These are phyloP conservation scores for Ambrosia hybrid DNA, from an alignment of 140 eudicot species.

Conservation along the genomic window DNA sequence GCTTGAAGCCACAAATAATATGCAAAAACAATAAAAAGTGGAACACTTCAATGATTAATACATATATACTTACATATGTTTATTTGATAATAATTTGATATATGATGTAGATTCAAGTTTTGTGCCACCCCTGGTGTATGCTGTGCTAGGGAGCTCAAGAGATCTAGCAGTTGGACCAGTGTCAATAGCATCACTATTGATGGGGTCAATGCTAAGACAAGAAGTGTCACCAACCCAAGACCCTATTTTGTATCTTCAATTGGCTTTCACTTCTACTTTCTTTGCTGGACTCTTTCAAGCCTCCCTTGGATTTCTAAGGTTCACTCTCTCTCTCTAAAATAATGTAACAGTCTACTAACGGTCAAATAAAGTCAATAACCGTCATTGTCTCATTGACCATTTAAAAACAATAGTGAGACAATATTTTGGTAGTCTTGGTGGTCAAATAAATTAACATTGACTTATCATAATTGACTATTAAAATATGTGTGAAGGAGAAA, in stretches of 20 bases:
- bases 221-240: constrained; percentile 64
- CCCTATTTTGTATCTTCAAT: constrained; percentile 73
- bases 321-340: not conserved
- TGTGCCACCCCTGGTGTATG: constrained; percentile 93
- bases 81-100: not conserved
- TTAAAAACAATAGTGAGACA: no score
- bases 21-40: not conserved
- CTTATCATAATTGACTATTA: not conserved
- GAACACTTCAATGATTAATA: not conserved
- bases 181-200: constrained; percentile 85
- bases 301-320: constrained; percentile 90
- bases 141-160: constrained; percentile 90
- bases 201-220: constrained; percentile 43
- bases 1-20: not conserved
- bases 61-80: not conserved
- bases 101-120: constrained; percentile 80
- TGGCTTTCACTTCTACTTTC: constrained; percentile 92
- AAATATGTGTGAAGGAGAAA: not conserved
- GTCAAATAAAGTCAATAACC: not conserved
- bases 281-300: constrained; percentile 98
- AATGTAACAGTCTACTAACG: not conserved
- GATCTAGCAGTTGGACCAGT: constrained; percentile 99
- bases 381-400: no score
- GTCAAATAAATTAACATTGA: no score
- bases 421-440: no score